Base-by-base conservation (phyloP, 495 filamentous ascomycete species). In the Penicillium arizonense region DNA sequence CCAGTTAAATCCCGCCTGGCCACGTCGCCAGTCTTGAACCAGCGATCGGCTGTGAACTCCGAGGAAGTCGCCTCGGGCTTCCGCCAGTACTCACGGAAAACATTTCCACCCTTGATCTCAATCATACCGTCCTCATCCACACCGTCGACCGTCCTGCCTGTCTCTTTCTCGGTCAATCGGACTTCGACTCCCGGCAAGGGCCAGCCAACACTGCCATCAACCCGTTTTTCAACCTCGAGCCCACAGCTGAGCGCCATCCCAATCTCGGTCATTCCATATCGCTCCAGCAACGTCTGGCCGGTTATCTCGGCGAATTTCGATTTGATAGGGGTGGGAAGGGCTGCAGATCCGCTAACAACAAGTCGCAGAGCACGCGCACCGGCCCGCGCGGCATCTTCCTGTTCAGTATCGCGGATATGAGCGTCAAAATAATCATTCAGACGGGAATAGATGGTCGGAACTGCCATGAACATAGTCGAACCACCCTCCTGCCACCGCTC, bases 11-110 rank as follows among this genome's bases (percentile, higher is more conserved):
- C 67, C 7, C 72, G 67, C 10, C 58, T 56, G 8, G 73, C 75
- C 1, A 76, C 68, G 51, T 77, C 75, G n/a, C 75, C 75, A 5
- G 75, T 77, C 60, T 74, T 74, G 58, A 77, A 76, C 73, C 73
- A 77, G 23, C 73, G 75, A 37, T 78, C 77, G 12, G 53, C 38
- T 0, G 71, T 76, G 35, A 77, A 76, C 40, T 73, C 74, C 20
- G 72, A 70, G 8, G 59, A 57, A 4, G 75, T 77, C 0, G 72
- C 72, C 34, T 74, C 71, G 2, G 72, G 69, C 16, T 67, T 71
- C 7, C 68, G 60, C 73, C 73, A 77, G 50, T 77, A 77, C 44
- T 75, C 73, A 9, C 47, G 57, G 57, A 77, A 76, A 21, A 77
- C 73, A 30, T 75, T 75, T 18, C 67, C 60, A 13, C 74, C 74